Conservation (phyloP, 352 stramenopile genomes). For the Pythium graminicola region DNA sequence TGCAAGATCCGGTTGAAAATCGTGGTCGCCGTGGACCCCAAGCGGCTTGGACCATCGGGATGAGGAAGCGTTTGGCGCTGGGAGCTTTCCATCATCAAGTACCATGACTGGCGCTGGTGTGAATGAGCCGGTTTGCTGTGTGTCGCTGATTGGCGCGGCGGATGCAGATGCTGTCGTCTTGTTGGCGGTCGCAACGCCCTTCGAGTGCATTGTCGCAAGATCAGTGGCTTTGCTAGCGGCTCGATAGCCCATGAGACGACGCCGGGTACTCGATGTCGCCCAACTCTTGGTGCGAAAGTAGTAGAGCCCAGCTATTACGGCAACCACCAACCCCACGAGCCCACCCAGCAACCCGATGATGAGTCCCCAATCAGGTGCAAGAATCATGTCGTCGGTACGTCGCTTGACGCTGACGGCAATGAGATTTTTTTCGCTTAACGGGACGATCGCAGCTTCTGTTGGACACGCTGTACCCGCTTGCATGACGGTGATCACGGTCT, state of each 20-base stretch:
- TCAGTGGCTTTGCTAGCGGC: slow-evolving; percentile 38
- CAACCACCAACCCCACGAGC: slow-evolving; percentile 63
- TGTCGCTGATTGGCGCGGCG: neutral
- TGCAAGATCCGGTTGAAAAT: slow-evolving; percentile 50
- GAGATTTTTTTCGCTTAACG: slow-evolving; percentile 81
- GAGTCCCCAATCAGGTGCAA: slow-evolving; percentile 85
- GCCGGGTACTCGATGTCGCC: slow-evolving; percentile 31
- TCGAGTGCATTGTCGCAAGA: slow-evolving; percentile 59
- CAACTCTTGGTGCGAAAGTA: slow-evolving; percentile 83
- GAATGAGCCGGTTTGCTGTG: neutral
- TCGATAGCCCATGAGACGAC: slow-evolving; percentile 21
- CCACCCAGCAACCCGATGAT: slow-evolving; percentile 71
- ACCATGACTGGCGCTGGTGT: slow-evolving; percentile 20
- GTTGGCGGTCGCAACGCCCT: slow-evolving; percentile 42
- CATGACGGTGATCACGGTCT: slow-evolving; percentile 86
- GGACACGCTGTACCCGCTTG: slow-evolving; percentile 56
- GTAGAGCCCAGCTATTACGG: slow-evolving; percentile 72
- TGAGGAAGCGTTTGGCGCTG: neutral
- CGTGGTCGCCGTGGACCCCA: slow-evolving; percentile 2
- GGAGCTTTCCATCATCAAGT: slow-evolving; percentile 12
- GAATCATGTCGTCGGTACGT: slow-evolving; percentile 69
- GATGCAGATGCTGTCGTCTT: slow-evolving; percentile 12
- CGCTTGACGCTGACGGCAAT: slow-evolving; percentile 78
- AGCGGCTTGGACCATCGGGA: slow-evolving; percentile 12
- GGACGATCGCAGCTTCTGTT: slow-evolving; percentile 76